A percentile compares a stretch with the other conserved stretches of the same genome.
phyloP scores from a whole-genome alignment of 495 filamentous ascomycete genomes.

The Aspergillus avenaceus region DNA sequence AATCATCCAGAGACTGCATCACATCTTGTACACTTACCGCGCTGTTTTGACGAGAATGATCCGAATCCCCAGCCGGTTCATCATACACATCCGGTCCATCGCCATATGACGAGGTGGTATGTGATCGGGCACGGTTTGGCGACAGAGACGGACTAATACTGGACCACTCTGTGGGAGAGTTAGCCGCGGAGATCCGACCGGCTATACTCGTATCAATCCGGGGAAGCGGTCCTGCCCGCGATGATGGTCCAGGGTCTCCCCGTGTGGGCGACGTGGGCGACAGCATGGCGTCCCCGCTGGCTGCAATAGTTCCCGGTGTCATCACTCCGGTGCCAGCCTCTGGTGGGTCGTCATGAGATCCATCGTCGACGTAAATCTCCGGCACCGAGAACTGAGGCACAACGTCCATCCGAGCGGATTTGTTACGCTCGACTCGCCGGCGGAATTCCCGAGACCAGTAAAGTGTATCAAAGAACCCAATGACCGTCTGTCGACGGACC shows the following conservation, averaged over 20 bases:
- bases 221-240: constrained; percentile 20
- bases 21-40: constrained; percentile 73
- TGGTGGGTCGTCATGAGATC: constrained; percentile 39
- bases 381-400: constrained; percentile 82
- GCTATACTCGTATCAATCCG: constrained; percentile 39
- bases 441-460: constrained; percentile 85
- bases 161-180: constrained; percentile 42
- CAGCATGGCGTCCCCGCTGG: constrained; percentile 23
- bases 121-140: constrained; percentile 26
- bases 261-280: constrained; percentile 34
- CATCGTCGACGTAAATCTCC: constrained; percentile 83
- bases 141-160: constrained; percentile 41
- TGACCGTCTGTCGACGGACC: constrained; percentile 80
- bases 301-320: background rate
- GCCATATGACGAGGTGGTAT: constrained; percentile 28
- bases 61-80: constrained; percentile 9
- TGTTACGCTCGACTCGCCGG: constrained; percentile 61
- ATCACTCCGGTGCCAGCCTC: constrained; percentile 13
- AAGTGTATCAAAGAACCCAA: constrained; percentile 94
- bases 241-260: constrained; percentile 24
- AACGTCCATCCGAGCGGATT: constrained; percentile 66
- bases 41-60: constrained; percentile 50
- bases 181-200: constrained; percentile 26
- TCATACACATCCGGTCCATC: constrained; percentile 15
- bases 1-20: constrained; percentile 76